Evolutionary conservation across 2,329 filamentous ascomycete species (phyloP).

Genomic region (Elsinoe ampelina): DNA sequence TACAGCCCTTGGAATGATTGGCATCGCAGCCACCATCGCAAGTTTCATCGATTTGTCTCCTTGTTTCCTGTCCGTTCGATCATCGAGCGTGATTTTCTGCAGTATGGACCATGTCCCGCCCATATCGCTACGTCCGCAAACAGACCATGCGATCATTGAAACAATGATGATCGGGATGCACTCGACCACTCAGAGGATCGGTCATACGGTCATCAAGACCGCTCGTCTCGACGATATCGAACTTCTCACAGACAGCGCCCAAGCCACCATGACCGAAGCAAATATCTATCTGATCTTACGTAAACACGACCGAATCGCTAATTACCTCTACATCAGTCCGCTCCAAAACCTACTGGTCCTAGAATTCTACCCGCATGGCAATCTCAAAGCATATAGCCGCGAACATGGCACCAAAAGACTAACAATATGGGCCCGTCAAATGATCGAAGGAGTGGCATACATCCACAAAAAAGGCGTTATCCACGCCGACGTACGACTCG

Average conservation of each 20-base stretch:
- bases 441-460: slow-evolving; percentile 12
- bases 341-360: background rate
- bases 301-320: slow-evolving; percentile 12
- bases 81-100: too few species aligned
- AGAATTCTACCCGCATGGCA: background rate
- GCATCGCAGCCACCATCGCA: too few species aligned
- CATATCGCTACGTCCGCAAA: too few species aligned
- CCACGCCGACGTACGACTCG: slow-evolving; percentile 14
- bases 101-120: too few species aligned
- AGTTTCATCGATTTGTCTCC: too few species aligned
- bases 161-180: background rate
- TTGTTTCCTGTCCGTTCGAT: too few species aligned
- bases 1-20: too few species aligned
- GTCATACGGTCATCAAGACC: background rate
- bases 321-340: slow-evolving; percentile 12
- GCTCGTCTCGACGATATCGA: background rate
- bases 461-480: slow-evolving; percentile 13
- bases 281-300: slow-evolving; percentile 14
- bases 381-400: slow-evolving; percentile 6
- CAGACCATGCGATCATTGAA: background rate
- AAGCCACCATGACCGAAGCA: slow-evolving; percentile 13
- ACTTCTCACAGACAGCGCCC: slow-evolving; percentile 3
- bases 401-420: background rate
- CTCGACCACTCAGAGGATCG: background rate
- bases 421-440: slow-evolving; percentile 14